phyloP scores from a whole-genome alignment of 2,329 filamentous ascomycete species.

The Talaromyces sp. region DNA sequence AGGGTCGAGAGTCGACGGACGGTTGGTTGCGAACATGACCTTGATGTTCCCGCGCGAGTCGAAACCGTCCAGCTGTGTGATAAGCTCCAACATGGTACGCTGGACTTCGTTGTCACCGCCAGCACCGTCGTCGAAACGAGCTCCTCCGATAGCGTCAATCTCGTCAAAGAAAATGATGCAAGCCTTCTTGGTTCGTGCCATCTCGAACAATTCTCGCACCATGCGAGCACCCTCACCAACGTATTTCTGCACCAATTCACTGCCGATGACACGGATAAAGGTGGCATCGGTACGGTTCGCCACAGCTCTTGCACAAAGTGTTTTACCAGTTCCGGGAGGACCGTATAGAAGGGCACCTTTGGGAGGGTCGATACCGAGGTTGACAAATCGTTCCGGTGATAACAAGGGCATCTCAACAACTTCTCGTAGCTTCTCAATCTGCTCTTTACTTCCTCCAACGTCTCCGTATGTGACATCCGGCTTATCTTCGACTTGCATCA shows the following conservation, averaged over 20 bases:
- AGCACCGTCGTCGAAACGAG: conserved; percentile 92
- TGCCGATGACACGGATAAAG: conserved; percentile 97
- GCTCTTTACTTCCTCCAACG: conserved; percentile 98
- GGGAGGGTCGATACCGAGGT: conserved; percentile 96
- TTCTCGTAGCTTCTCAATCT: conserved; percentile 97
- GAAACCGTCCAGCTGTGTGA: conserved; percentile 94
- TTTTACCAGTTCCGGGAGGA: conserved; percentile 97
- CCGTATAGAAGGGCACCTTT: conserved; percentile 97
- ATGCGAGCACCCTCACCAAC: conserved; percentile 97
- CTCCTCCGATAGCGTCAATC: conserved; percentile 92
- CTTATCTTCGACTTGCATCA: conserved; percentile 99
- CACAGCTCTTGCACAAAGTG: conserved; percentile 91
- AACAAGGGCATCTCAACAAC: conserved; percentile 98
- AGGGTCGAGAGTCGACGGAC: conserved; percentile 92
- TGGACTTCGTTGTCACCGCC: conserved; percentile 98
- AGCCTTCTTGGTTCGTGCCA: conserved; percentile 98
- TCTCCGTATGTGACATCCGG: conserved; percentile 98
- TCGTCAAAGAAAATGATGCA: conserved; percentile 99
- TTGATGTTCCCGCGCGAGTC: conserved; percentile 97
- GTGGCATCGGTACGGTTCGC: conserved; percentile 97
- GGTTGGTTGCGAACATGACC: conserved; percentile 98
- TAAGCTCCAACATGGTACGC: conserved; percentile 95
- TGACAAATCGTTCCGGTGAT: conserved; percentile 94
- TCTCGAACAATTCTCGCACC: conserved; percentile 98
- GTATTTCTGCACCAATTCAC: conserved; percentile 97